phyloP scores from a whole-genome alignment of 2,329 filamentous ascomycete genomes.

The Trichoderma sp. region DNA sequence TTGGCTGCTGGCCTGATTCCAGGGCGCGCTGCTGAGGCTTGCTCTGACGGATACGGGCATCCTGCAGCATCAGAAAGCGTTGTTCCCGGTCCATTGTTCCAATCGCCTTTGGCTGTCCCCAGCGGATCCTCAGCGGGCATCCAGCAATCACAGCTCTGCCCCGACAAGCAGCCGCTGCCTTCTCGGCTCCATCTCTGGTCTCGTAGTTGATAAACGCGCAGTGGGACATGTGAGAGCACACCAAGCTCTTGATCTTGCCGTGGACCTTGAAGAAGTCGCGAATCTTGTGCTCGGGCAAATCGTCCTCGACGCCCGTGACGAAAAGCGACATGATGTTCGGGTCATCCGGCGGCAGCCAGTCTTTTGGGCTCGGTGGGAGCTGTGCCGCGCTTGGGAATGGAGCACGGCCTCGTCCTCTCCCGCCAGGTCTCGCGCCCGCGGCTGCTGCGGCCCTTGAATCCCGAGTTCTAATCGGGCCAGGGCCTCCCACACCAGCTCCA shows the following conservation, averaged over 20 bases:
- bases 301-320: slow-evolving; percentile 92
- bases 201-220: slow-evolving; percentile 97
- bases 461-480: slow-evolving; percentile 76
- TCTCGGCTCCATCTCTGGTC: slow-evolving; percentile 78
- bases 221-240: slow-evolving; percentile 96
- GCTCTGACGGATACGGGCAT: slow-evolving; percentile 51
- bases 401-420: slow-evolving; percentile 41
- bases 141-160: slow-evolving; percentile 87
- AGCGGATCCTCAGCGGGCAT: slow-evolving; percentile 83
- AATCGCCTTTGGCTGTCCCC: slow-evolving; percentile 88
- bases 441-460: slow-evolving; percentile 54
- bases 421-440: slow-evolving; percentile 47
- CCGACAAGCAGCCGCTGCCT: slow-evolving; percentile 77
- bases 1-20: slow-evolving; percentile 37
- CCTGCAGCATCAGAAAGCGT: slow-evolving; percentile 73
- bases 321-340: slow-evolving; percentile 89
- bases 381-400: slow-evolving; percentile 69
- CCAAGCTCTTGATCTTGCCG: slow-evolving; percentile 85
- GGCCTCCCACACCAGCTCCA: slow-evolving; percentile 58
- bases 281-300: slow-evolving; percentile 87
- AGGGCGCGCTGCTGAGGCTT: slow-evolving; percentile 29
- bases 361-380: slow-evolving; percentile 74
- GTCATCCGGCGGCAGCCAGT: slow-evolving; percentile 82
- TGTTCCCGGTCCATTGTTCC: slow-evolving; percentile 89
- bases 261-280: slow-evolving; percentile 86